A percentile compares a stretch with the other conserved stretches of the same genome.
Conservation (phyloP, 352 stramenopile genomes). For the Halophytophthora batemanensis region DNA sequence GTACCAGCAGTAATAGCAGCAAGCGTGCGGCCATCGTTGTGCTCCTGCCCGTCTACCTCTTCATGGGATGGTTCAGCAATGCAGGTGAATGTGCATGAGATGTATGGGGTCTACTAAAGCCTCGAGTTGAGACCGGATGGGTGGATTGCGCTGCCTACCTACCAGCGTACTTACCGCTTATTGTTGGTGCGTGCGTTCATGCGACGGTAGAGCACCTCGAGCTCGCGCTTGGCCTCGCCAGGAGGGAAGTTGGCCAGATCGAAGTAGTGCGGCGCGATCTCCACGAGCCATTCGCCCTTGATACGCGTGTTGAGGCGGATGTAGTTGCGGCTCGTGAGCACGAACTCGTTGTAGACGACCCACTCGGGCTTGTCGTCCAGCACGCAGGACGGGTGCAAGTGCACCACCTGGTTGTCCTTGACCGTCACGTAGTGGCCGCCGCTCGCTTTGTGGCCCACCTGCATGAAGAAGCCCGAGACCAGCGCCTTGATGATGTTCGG, state of each 20-base stretch:
- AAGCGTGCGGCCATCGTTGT: no score
- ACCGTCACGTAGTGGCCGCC: slow-evolving; percentile 97
- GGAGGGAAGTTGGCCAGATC: slow-evolving; percentile 97
- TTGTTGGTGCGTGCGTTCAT: slow-evolving; percentile 36
- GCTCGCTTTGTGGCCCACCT: slow-evolving; percentile 87
- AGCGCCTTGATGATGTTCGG: slow-evolving; percentile 92
- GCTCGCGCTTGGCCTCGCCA: slow-evolving; percentile 94
- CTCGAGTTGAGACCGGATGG: neutral
- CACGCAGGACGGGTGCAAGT: slow-evolving; percentile 96
- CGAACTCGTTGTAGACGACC: slow-evolving; percentile 99
- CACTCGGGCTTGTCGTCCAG: slow-evolving; percentile 96
- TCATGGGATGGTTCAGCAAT: no score
- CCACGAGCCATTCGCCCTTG: slow-evolving; percentile 89
- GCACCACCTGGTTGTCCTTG: slow-evolving; percentile 99
- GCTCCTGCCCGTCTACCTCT: no score
- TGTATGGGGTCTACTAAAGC: neutral
- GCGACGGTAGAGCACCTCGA: slow-evolving; percentile 87
- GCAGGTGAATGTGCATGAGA: neutral
- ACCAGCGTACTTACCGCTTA: slow-evolving; percentile 1
- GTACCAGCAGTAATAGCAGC: no score
- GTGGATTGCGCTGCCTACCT: slow-evolving; percentile 2
- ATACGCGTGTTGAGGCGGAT: slow-evolving; percentile 97
- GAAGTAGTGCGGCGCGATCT: slow-evolving; percentile 97
- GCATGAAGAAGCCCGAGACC: slow-evolving; percentile 98
- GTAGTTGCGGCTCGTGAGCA: slow-evolving; percentile 98